A percentile compares a stretch with the other conserved stretches of the same genome.
Conservation (phyloP, 208 protist species). For the Trypanosoma platydactyli region DNA sequence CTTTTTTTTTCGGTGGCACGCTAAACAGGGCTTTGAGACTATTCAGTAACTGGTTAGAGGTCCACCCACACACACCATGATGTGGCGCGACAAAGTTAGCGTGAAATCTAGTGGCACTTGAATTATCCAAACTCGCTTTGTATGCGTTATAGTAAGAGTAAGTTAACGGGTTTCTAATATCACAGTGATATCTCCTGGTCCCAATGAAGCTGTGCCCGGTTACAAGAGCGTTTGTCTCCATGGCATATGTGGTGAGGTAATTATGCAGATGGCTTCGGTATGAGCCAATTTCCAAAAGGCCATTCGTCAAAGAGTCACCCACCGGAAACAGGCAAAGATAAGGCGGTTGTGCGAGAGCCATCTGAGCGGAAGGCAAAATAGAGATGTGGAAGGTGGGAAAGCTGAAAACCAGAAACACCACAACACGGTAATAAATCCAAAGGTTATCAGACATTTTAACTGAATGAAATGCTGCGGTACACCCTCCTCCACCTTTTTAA, state of each 20-base stretch:
- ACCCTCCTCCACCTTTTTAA: no score
- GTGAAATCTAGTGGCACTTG: background rate
- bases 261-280: constrained; percentile 1
- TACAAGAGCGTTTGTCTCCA: background rate
- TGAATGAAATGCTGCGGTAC: no score
- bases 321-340: constrained; percentile 1
- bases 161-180: background rate
- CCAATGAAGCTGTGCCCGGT: constrained; percentile 1
- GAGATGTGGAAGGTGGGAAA: no score
- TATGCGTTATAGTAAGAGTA: no score
- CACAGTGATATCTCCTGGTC: background rate
- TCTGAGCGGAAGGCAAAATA: no score
- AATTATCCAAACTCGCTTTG: no score
- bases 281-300: background rate
- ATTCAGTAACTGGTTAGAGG: background rate
- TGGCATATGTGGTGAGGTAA: background rate
- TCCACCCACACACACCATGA: background rate
- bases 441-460: no score
- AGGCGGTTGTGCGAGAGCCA: background rate
- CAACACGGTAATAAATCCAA: no score
- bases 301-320: constrained; percentile 1
- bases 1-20: no score
- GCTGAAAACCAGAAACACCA: no score
- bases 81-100: background rate
- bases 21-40: background rate